Conservation (phyloP, 495 filamentous ascomycete genomes). For the Xylona heveae region DNA sequence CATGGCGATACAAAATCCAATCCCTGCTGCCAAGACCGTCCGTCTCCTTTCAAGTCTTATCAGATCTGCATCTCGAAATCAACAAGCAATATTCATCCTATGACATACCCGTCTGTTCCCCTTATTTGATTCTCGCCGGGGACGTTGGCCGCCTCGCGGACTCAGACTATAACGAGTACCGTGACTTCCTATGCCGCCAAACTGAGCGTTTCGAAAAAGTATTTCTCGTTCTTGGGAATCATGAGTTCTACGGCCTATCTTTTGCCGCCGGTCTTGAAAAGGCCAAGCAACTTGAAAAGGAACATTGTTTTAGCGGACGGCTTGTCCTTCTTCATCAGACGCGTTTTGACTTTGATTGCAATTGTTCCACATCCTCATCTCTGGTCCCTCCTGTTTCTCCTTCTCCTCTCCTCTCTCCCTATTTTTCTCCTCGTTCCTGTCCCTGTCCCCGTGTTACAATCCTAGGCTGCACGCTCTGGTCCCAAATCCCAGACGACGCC, state of each 20-base stretch:
- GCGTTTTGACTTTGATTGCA: slow-evolving; percentile 19
- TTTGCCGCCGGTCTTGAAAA: slow-evolving; percentile 18
- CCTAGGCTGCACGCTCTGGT: slow-evolving; percentile 37
- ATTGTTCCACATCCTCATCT: too few species aligned
- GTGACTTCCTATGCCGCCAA: slow-evolving; percentile 25
- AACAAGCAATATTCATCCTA: slow-evolving; percentile 27
- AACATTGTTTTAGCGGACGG: slow-evolving; percentile 20
- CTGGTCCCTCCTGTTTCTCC: too few species aligned
- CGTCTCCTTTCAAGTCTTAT: slow-evolving; percentile 26
- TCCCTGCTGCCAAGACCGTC: not conserved
- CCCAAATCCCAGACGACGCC: slow-evolving; percentile 21
- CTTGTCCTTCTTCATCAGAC: slow-evolving; percentile 24
- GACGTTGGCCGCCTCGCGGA: slow-evolving; percentile 32
- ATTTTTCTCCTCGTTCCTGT: too few species aligned
- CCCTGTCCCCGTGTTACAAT: too few species aligned
- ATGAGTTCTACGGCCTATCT: slow-evolving; percentile 31
- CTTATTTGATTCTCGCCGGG: slow-evolving; percentile 32
- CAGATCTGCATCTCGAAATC: slow-evolving; percentile 36
- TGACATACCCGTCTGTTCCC: slow-evolving; percentile 22
- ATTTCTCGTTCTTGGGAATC: slow-evolving; percentile 34
- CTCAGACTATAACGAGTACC: slow-evolving; percentile 31
- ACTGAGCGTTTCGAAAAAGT: slow-evolving; percentile 21
- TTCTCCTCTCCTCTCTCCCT: too few species aligned
- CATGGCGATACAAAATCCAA: too few species aligned
- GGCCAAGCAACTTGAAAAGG: slow-evolving; percentile 21